phyloP scores from a whole-genome alignment of 202 grass and related monocot genomes.

The Zizania palustris region DNA sequence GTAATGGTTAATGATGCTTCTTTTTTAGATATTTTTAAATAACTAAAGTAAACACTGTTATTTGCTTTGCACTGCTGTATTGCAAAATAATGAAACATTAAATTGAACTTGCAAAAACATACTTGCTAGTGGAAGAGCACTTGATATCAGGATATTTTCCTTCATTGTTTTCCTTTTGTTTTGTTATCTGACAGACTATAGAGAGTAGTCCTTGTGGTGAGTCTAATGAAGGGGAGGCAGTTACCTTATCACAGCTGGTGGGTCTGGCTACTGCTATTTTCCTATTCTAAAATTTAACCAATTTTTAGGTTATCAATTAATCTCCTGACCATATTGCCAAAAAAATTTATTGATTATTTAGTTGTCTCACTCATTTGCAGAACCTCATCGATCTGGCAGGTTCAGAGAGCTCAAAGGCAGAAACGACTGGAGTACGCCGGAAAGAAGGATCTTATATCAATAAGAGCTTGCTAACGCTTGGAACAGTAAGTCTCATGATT shows the following conservation, averaged over 20 bases:
- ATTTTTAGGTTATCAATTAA: constrained; percentile 22
- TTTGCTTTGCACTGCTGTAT: too few relatives aligned
- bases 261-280: constrained; percentile 46
- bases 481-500: constrained; percentile 63
- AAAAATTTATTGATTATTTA: constrained; percentile 45
- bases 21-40: constrained; percentile 13
- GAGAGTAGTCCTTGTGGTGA: constrained; percentile 89
- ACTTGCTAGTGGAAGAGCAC: constrained; percentile 28
- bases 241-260: constrained; percentile 94
- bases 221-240: constrained; percentile 66
- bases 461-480: constrained; percentile 99
- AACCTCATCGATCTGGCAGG: constrained; percentile 99
- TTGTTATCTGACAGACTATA: constrained; percentile 72
- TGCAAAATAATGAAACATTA: too few relatives aligned
- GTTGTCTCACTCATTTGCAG: constrained; percentile 67
- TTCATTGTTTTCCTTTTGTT: constrained; percentile 34
- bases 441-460: constrained; percentile 99
- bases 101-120: too few relatives aligned
- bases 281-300: constrained; percentile 6
- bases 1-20: constrained; percentile 42
- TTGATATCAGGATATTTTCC: constrained; percentile 12
- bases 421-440: constrained; percentile 91
- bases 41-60: background rate
- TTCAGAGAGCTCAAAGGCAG: constrained; percentile 96
- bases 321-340: constrained; percentile 9